These are phyloP conservation scores for Metarhizium humberi DNA, from an alignment of 2,329 filamentous ascomycete species.

Conservation along the genomic window DNA sequence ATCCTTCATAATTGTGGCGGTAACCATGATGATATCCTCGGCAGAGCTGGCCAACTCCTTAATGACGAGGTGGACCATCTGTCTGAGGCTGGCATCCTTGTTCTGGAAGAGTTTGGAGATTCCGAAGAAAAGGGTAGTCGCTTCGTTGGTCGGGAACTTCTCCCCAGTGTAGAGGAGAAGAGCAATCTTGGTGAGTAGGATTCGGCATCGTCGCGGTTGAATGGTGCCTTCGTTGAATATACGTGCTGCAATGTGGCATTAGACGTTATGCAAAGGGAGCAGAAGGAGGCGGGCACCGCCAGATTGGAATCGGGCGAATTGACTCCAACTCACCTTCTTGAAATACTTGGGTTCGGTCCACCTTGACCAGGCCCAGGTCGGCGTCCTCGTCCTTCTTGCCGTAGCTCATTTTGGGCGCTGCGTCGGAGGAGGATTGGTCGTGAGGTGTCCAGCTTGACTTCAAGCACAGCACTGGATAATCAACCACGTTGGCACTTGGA, in stretches of 20 bases:
- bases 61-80: conserved; percentile 98
- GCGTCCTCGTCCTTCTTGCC: conserved; percentile 99
- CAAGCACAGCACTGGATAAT: conserved; percentile 21
- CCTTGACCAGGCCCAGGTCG: conserved; percentile 87
- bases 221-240: conserved; percentile 97
- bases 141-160: conserved; percentile 93
- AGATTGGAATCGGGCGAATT: conserved; percentile 9
- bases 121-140: conserved; percentile 95
- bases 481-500: conserved; percentile 28
- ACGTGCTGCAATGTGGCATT: conserved; percentile 52
- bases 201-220: conserved; percentile 93
- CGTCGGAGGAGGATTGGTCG: conserved; percentile 20
- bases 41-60: conserved; percentile 94
- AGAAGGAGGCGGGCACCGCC: background rate
- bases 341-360: conserved; percentile 95
- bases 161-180: conserved; percentile 95
- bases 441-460: conserved; percentile 23
- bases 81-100: conserved; percentile 93
- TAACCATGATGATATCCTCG: conserved; percentile 99
- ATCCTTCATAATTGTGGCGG: conserved; percentile 99
- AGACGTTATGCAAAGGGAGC: background rate
- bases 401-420: conserved; percentile 71
- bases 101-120: conserved; percentile 99
- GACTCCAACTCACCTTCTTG: conserved; percentile 69
- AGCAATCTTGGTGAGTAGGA: conserved; percentile 93